Percentiles rank a stretch among this genome's conserved stretches.
phyloP scores from a whole-genome alignment of 1,284 basidiomycete genomes.

The Lentinula novae-zelandiae region DNA sequence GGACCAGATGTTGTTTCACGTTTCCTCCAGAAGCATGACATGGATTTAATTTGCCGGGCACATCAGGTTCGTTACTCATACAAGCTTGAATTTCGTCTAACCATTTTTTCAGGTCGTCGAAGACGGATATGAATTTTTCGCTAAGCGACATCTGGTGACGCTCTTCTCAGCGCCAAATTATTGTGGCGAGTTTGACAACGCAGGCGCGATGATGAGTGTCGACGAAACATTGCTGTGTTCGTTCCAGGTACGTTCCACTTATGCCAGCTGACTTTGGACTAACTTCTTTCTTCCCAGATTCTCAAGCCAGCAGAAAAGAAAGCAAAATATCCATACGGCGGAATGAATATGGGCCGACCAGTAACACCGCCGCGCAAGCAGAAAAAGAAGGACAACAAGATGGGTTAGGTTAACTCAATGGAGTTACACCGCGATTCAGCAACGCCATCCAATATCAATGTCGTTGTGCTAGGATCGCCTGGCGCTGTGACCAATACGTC shows the following conservation, averaged over 20 bases:
- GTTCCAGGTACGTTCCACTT: constrained; percentile 77
- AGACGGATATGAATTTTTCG: constrained; percentile 99
- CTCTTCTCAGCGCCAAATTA: constrained; percentile 98
- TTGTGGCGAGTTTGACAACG: constrained; percentile 98
- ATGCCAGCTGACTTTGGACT: not conserved
- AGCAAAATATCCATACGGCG: constrained; percentile 85
- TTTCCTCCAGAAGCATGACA: constrained; percentile 99
- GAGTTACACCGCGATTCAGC: constrained; percentile 9
- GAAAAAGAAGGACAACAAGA: constrained; percentile 81
- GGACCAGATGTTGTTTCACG: constrained; percentile 97
- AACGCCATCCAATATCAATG: not conserved
- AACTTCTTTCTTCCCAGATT: constrained; percentile 54
- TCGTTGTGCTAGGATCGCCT: not conserved
- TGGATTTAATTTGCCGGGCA: constrained; percentile 98
- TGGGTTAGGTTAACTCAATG: constrained; percentile 37
- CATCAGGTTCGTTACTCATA: constrained; percentile 69
- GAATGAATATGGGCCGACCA: constrained; percentile 75
- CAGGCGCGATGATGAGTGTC: constrained; percentile 99
- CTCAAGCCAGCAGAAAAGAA: constrained; percentile 99
- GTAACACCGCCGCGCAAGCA: constrained; percentile 82
- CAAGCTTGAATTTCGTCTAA: not conserved
- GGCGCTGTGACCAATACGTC: not conserved
- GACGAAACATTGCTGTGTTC: constrained; percentile 97
- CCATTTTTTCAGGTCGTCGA: constrained; percentile 76
- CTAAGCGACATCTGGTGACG: constrained; percentile 95